Evolutionary conservation across 768 basidiomycete species (phyloP).

Genomic region (Trametes coccinea): DNA sequence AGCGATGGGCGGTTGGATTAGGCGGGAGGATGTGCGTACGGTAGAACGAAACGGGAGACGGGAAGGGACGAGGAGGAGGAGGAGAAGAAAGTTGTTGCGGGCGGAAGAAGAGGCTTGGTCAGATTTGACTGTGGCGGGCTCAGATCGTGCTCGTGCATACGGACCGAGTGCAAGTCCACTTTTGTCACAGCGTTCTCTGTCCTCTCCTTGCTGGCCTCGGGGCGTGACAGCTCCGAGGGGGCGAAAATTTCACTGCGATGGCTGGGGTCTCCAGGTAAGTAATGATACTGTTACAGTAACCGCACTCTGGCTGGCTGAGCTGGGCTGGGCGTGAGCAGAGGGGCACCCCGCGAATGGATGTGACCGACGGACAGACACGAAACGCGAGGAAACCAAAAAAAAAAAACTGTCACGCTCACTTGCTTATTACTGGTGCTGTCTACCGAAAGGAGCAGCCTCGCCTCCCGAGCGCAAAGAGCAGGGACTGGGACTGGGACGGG

Average conservation of each 20-base stretch:
- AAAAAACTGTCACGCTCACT: neutral
- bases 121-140: slow-evolving; percentile 13
- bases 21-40: slow-evolving; percentile 14
- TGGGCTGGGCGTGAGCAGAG: neutral
- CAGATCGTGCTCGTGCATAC: neutral
- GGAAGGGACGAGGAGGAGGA: neutral
- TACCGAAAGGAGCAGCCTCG: too few species aligned
- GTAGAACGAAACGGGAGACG: slow-evolving; percentile 1
- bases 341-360: too few species aligned
- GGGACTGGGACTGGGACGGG: too few species aligned
- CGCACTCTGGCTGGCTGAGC: too few species aligned
- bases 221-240: neutral
- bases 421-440: too few species aligned
- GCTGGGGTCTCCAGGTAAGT: neutral
- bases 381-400: neutral
- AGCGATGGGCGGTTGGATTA: slow-evolving; percentile 19
- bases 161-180: neutral
- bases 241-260: slow-evolving; percentile 21
- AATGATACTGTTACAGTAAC: too few species aligned
- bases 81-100: slow-evolving; percentile 10
- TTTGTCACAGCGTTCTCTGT: neutral
- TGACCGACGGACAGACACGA: neutral
- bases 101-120: slow-evolving; percentile 7
- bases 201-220: neutral
- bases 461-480: too few species aligned